Base-by-base conservation (phyloP, 179 eudicot species). In the Beta corolliflora region DNA sequence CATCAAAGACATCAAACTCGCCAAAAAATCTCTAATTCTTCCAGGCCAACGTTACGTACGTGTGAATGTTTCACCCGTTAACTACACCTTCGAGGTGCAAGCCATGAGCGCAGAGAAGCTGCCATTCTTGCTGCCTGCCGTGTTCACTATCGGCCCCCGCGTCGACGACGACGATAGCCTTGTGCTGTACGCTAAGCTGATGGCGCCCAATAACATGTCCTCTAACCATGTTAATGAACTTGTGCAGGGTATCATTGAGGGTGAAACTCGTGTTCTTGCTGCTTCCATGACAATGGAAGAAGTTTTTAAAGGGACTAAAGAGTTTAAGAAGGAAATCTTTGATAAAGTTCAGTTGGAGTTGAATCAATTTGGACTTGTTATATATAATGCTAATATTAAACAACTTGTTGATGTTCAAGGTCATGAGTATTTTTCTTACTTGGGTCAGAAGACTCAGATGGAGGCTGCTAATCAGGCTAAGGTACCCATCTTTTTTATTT, bases 251-350 rank as follows among this genome's bases (percentile, higher is more conserved):
- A 85, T 87, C 8, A 87, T 87, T 11, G 88, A 87, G 54, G 89
- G 89, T 0, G 86, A 87, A 68, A 87, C 89, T 0, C 78, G 89
- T 0, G 86, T 83, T 0, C 84, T 87, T 3, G 89, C 89, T 0
- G 89, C 89, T 1, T 54, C 81, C 41, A 87, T 87, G 89, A 87
- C 89, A 1, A 87, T 87, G 88, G 89, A 87, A 74, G 86, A 87
- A 72, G 75, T 87, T 6, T 87, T 87, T 29, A 80, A 60, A 66
- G 89, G 89, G 0, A 78, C 87, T 50, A 87, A 87, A 76, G 84
- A 83, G 46, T 87, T 87, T 63, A 85, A 87, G 61, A 80, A 82
- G 68, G 84, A 85, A 50, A 88, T 87, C 1, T 83, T 85, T 78
- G 84, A 79, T 68, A 87, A 85, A 71, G 89, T 87, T 10, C 88